phyloP scores from a whole-genome alignment of 2,329 filamentous ascomycete genomes.

The Proliferodiscus dingleyae region DNA sequence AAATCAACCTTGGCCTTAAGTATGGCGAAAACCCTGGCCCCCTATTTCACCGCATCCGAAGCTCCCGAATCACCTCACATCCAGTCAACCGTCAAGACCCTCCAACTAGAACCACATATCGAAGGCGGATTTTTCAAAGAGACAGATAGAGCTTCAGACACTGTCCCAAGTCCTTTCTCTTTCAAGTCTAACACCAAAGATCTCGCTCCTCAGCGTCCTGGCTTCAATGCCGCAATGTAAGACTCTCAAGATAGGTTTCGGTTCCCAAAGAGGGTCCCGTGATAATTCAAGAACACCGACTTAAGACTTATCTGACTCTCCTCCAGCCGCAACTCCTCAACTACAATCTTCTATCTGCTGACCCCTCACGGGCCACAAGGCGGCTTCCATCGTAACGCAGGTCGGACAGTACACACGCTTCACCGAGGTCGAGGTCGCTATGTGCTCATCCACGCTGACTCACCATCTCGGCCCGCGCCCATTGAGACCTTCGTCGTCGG shows the following conservation, averaged over 20 bases:
- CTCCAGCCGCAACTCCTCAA: conserved; percentile 47
- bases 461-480: conserved; percentile 37
- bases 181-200: conserved; percentile 35
- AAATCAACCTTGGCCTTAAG: no score
- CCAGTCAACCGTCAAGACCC: conserved; percentile 36
- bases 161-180: conserved; percentile 52
- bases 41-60: conserved; percentile 22
- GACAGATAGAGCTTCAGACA: conserved; percentile 50
- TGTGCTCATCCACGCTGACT: conserved; percentile 57
- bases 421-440: conserved; percentile 60
- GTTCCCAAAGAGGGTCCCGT: no score
- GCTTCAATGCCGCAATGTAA: no score
- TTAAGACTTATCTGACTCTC: no score
- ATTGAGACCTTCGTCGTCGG: conserved; percentile 64
- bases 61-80: conserved; percentile 32
- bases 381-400: conserved; percentile 58
- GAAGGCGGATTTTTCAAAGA: conserved; percentile 62
- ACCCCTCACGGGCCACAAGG: conserved; percentile 51
- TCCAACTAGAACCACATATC: conserved; percentile 50
- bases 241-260: no score
- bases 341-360: conserved; percentile 61
- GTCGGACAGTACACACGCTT: conserved; percentile 59
- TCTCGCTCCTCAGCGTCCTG: conserved; percentile 33
- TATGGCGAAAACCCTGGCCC: no score
- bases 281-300: no score